phyloP scores from a whole-genome alignment of 345 rosid genomes.

The Clarkia xantiana region DNA sequence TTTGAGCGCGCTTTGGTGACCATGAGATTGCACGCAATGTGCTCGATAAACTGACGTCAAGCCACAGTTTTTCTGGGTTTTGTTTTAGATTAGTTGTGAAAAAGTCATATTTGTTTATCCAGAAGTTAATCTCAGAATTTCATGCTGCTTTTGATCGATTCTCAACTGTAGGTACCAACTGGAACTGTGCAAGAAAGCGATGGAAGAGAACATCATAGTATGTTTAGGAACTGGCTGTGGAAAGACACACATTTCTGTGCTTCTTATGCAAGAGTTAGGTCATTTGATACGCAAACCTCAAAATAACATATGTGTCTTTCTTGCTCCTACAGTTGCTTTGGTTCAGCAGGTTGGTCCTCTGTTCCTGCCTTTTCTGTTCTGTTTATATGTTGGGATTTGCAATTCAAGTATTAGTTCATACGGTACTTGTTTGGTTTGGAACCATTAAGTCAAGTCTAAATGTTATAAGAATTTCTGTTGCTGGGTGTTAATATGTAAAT shows the following conservation, averaged over 20 bases:
- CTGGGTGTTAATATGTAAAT: no score
- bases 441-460: no score
- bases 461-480: no score
- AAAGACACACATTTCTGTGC: conserved; percentile 86
- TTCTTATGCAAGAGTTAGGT: conserved; percentile 62
- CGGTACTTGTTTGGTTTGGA: no score
- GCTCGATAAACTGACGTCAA: no score
- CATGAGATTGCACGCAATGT: no score
- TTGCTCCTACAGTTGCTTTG: conserved; percentile 80
- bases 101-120: neutral
- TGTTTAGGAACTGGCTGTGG: conserved; percentile 87
- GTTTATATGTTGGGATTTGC: neutral
- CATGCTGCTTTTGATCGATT: neutral
- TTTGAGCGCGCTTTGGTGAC: no score
- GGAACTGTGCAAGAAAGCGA: conserved; percentile 72
- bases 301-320: conserved; percentile 54
- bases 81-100: neutral
- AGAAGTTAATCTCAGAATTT: neutral
- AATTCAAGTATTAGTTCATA: neutral
- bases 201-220: conserved; percentile 67
- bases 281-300: conserved; percentile 59
- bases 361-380: neutral
- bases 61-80: no score
- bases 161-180: conserved; percentile 55
- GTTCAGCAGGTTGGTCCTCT: conserved; percentile 57